A percentile compares a stretch with the other conserved stretches of the same genome.
phyloP scores from a whole-genome alignment of 179 eudicot genomes.

The Beta macrorhiza region DNA sequence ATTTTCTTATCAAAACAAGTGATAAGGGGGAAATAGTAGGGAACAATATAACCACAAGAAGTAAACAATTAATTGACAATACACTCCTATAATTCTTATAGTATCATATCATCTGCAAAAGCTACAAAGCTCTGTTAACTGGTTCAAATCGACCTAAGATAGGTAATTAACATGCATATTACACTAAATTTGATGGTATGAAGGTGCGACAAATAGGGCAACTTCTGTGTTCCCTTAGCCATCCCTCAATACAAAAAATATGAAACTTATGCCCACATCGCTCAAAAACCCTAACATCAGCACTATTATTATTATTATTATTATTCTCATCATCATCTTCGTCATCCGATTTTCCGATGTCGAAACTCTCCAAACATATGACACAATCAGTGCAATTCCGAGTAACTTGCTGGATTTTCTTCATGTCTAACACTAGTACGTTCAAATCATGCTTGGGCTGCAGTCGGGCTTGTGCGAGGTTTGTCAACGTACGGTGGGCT shows the following conservation, averaged over 20 bases:
- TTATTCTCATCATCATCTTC: background rate
- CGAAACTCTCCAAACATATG: background rate
- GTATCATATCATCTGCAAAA: no score
- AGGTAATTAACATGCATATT: no score
- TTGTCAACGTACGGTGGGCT: background rate
- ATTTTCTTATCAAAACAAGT: no score
- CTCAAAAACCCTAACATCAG: background rate
- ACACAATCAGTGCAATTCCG: background rate
- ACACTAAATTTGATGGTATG: background rate
- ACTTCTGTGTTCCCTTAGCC: background rate
- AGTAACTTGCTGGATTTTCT: background rate
- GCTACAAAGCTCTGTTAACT: no score
- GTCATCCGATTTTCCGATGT: background rate
- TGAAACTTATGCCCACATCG: constrained; percentile 21
- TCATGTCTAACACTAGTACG: background rate
- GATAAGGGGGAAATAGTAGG: no score
- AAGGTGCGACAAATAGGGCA: constrained; percentile 20
- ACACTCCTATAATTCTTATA: no score
- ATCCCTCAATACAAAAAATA: background rate
- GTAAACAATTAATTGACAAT: no score
- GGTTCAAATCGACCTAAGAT: no score
- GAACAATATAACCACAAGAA: no score
- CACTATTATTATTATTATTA: background rate
- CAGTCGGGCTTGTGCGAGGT: background rate
- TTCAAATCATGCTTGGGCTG: background rate